phyloP scores from a whole-genome alignment of 176 grass and related monocot genomes.

The Panicum miliaceum region DNA sequence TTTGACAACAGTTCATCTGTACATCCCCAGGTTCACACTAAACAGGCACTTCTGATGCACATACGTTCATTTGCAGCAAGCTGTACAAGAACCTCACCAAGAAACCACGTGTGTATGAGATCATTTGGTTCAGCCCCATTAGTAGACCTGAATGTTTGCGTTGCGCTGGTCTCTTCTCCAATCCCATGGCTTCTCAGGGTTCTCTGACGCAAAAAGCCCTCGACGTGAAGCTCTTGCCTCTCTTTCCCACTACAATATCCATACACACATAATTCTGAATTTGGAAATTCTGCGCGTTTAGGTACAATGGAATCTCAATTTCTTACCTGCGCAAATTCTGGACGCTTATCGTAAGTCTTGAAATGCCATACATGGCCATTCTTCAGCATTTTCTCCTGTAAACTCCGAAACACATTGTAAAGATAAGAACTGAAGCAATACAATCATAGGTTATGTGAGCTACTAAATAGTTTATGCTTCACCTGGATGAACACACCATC shows the following conservation, averaged over 20 bases:
- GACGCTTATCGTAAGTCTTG: conserved; percentile 39
- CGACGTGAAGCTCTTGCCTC: conserved; percentile 44
- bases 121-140: neutral
- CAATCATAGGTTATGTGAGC: neutral
- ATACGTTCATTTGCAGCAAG: conserved; percentile 28
- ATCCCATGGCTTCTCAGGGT: conserved; percentile 68
- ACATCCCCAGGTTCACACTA: neutral
- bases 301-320: neutral
- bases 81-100: conserved; percentile 8
- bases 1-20: neutral
- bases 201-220: conserved; percentile 47
- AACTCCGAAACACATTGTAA: neutral
- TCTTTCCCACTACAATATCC: conserved; percentile 48
- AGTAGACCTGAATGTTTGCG: conserved; percentile 33
- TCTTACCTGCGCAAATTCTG: conserved; percentile 55
- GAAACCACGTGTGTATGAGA: neutral
- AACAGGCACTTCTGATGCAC: no score
- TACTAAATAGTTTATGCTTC: neutral
- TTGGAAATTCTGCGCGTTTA: neutral
- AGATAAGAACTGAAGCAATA: conserved; percentile 20
- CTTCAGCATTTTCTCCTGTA: conserved; percentile 56
- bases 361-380: conserved; percentile 46
- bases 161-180: conserved; percentile 59
- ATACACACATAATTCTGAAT: neutral
- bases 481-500: conserved; percentile 67